These are phyloP conservation scores for Agaricus sinodeliciosus DNA, from an alignment of 768 basidiomycete genomes.

Conservation along the genomic window DNA sequence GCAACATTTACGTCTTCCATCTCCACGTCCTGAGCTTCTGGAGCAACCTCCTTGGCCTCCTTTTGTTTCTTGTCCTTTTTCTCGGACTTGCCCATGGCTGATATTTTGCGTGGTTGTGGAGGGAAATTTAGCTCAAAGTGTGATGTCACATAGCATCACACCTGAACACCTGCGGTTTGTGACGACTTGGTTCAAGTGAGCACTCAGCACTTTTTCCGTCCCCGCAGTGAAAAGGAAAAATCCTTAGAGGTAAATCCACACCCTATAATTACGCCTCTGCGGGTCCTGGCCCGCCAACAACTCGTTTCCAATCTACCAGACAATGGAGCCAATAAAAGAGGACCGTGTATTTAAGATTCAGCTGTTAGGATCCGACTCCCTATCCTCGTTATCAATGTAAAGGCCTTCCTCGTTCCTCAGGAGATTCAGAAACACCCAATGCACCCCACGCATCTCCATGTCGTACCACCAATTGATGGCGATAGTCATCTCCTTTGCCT, in stretches of 20 bases:
- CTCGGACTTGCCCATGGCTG: conserved; percentile 57
- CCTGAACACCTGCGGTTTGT: no score
- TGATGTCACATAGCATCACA: conserved; percentile 13
- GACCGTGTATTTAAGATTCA: neutral
- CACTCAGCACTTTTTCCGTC: no score
- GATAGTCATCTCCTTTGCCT: conserved; percentile 54
- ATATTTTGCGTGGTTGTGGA: neutral
- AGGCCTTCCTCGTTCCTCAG: conserved; percentile 33
- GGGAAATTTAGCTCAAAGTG: conserved; percentile 8
- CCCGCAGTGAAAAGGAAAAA: no score
- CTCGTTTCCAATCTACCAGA: no score
- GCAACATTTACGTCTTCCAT: conserved; percentile 35
- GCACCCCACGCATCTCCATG: conserved; percentile 62
- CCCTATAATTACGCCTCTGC: no score
- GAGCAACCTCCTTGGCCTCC: conserved; percentile 22
- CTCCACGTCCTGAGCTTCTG: conserved; percentile 40
- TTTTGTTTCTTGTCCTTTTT: conserved; percentile 71
- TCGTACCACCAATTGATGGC: conserved; percentile 92
- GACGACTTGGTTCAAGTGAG: no score
- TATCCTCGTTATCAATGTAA: conserved; percentile 21
- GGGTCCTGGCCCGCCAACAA: no score
- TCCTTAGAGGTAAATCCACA: no score
- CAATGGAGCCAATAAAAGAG: neutral
- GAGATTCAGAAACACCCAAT: conserved; percentile 64
- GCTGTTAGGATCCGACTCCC: neutral